Conservation (phyloP, 2,329 filamentous ascomycete genomes). For the Botryotinia narcissicola region DNA sequence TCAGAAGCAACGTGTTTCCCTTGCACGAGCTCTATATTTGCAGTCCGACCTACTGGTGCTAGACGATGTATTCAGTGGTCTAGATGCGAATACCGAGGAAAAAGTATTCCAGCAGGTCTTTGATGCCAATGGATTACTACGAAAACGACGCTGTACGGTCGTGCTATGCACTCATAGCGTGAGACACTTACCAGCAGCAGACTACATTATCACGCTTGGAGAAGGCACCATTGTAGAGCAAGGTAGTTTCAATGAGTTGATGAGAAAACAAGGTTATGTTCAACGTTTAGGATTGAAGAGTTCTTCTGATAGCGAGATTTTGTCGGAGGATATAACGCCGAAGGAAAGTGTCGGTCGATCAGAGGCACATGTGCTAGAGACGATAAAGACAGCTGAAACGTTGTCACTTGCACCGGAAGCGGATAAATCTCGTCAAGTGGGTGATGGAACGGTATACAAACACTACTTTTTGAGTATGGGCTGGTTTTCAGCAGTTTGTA, state of each 20-base stretch:
- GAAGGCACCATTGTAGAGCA: slow-evolving; percentile 36
- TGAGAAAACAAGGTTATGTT: not conserved
- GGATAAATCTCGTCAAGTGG: slow-evolving; percentile 29
- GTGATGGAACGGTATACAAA: slow-evolving; percentile 29
- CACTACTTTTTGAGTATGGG: slow-evolving; percentile 30
- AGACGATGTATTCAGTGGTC: slow-evolving; percentile 32
- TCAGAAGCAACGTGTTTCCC: slow-evolving; percentile 30
- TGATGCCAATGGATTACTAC: slow-evolving; percentile 24
- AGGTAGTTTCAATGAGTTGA: slow-evolving; percentile 35
- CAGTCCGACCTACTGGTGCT: slow-evolving; percentile 26
- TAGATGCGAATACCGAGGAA: slow-evolving; percentile 29
- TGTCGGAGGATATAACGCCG: slow-evolving; percentile 8
- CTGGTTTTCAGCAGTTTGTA: slow-evolving; percentile 19
- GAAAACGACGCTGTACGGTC: slow-evolving; percentile 35
- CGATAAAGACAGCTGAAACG: not conserved
- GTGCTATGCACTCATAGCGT: slow-evolving; percentile 38
- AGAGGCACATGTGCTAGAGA: not conserved
- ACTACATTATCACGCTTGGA: slow-evolving; percentile 43
- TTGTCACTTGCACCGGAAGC: slow-evolving; percentile 32
- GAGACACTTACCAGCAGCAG: slow-evolving; percentile 40
- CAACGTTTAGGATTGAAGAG: not conserved
- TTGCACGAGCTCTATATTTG: slow-evolving; percentile 30
- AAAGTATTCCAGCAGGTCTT: slow-evolving; percentile 25
- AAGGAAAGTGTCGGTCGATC: slow-evolving; percentile 1
- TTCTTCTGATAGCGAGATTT: slow-evolving; percentile 29